Base-by-base conservation (phyloP, 2,329 filamentous ascomycete species). In the Hypoxylon sp. region DNA sequence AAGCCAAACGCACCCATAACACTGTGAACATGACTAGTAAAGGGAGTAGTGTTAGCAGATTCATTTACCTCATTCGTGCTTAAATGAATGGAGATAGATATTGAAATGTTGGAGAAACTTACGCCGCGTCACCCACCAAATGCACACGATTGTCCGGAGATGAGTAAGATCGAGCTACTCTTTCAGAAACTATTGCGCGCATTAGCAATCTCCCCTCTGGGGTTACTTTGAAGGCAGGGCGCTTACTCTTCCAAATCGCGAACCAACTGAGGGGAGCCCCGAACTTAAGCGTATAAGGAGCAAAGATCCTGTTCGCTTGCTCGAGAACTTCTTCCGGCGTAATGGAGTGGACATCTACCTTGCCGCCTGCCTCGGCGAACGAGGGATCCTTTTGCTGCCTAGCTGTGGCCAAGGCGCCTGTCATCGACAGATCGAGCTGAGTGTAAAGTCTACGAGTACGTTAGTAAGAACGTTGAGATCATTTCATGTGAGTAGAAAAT, bases 1-100 rank as follows among this genome's bases (percentile, higher is more conserved):
- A 78, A 71, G 8, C 76, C 76, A 49, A 77, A 78, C 1, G 76
- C 76, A 0, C 76, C 76, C 62, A 78, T 70, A 13, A 77, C 73
- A 8, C 71, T 74, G 58, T 78, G 76, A 8, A 77, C 71, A 51
- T 76, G 74, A 2, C 74, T 75, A 19, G 8, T 15, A n/a, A 44
- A 37, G 26, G 26, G 32, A 10, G 13, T 15, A 43, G n/a, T 37
- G 17, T 50, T 20, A 50, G 49, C 8, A 32, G 15, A 13, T 13
- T 8, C 8, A 32, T 50, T 7, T 30, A 8, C 15, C 46, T 28
- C 34, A 15, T 24, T 26, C 46, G 20, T n/a, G 17, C 15, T 5
- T 24, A 59, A 24, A 1, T 26, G n/a, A 60, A 20, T 8, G 44
- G 17, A 19, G 4, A 44, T 4, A 13, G 11, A 50, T 3, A 34